Evolutionary conservation across 2,329 filamentous ascomycete genomes (phyloP).

Genomic region (Cladosporium oxysporum): DNA sequence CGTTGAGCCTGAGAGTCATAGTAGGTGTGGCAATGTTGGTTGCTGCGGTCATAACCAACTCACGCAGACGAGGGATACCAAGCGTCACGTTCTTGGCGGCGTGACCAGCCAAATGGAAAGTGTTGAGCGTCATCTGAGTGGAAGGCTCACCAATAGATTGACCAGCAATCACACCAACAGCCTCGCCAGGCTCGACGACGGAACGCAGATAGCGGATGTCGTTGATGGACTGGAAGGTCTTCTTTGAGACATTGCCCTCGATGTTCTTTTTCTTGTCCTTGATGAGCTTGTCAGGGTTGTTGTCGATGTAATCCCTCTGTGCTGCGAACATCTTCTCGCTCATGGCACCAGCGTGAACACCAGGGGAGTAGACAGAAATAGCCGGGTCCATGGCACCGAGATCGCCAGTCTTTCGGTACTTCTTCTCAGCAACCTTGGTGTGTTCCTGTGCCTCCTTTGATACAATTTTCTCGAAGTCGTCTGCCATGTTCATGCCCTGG

Average conservation of each 20-base stretch:
- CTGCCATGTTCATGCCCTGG: conserved; percentile 69
- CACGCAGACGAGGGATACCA: conserved; percentile 93
- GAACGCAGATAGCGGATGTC: conserved; percentile 92
- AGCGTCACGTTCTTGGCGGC: conserved; percentile 98
- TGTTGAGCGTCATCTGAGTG: conserved; percentile 99
- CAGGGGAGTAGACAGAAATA: conserved; percentile 70
- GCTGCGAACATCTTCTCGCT: conserved; percentile 81
- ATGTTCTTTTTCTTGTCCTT: conserved; percentile 60
- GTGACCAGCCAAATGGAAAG: conserved; percentile 98
- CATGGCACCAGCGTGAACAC: conserved; percentile 77
- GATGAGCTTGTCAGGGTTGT: conserved; percentile 65
- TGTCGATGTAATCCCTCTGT: conserved; percentile 74
- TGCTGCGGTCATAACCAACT: conserved; percentile 98
- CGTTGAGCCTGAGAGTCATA: conserved; percentile 80
- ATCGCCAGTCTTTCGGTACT: conserved; percentile 71
- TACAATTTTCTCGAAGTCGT: conserved; percentile 55
- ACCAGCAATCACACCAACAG: conserved; percentile 92
- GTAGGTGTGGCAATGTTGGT: conserved; percentile 84
- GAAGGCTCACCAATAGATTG: conserved; percentile 97
- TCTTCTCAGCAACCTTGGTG: conserved; percentile 72
- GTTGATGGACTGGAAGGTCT: conserved; percentile 79
- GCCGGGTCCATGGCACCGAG: conserved; percentile 73
- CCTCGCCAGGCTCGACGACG: conserved; percentile 90
- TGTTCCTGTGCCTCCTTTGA: conserved; percentile 66
- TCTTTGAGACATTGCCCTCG: conserved; percentile 54